These are phyloP conservation scores for Ceratocystis eucalypticola DNA, from an alignment of 2,329 filamentous ascomycete genomes.

Conservation along the genomic window DNA sequence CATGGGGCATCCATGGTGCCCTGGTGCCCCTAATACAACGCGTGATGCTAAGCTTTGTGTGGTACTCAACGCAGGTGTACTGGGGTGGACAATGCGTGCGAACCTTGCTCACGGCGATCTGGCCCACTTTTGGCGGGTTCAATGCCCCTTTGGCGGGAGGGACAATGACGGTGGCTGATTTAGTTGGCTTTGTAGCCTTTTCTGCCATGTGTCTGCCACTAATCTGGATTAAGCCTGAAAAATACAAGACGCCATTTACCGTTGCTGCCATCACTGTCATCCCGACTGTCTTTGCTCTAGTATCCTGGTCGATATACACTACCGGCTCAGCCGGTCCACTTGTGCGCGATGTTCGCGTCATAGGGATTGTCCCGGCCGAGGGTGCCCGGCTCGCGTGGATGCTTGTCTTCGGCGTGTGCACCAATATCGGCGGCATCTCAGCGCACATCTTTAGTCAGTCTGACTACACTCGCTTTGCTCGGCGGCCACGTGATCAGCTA, in stretches of 20 bases:
- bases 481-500: constrained; percentile 21
- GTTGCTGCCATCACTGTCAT: constrained; percentile 34
- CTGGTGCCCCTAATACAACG: constrained; percentile 32
- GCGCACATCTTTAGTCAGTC: constrained; percentile 25
- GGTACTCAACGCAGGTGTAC: constrained; percentile 33
- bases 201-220: constrained; percentile 33
- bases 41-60: constrained; percentile 37
- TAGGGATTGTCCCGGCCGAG: constrained; percentile 21
- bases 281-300: constrained; percentile 29
- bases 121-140: constrained; percentile 32
- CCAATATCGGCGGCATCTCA: constrained; percentile 24
- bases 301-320: constrained; percentile 33
- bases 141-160: constrained; percentile 28
- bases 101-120: constrained; percentile 33
- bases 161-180: constrained; percentile 28
- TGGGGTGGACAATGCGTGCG: constrained; percentile 25
- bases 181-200: constrained; percentile 29
- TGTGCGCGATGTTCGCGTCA: constrained; percentile 24
- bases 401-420: constrained; percentile 25
- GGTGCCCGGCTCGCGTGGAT: constrained; percentile 23
- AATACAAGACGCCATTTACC: constrained; percentile 33
- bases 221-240: constrained; percentile 36
- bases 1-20: constrained; percentile 31
- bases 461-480: constrained; percentile 25
- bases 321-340: constrained; percentile 32